These are phyloP conservation scores for Beta vulgaris DNA, from an alignment of 148 eudicot genomes.

Conservation along the genomic window DNA sequence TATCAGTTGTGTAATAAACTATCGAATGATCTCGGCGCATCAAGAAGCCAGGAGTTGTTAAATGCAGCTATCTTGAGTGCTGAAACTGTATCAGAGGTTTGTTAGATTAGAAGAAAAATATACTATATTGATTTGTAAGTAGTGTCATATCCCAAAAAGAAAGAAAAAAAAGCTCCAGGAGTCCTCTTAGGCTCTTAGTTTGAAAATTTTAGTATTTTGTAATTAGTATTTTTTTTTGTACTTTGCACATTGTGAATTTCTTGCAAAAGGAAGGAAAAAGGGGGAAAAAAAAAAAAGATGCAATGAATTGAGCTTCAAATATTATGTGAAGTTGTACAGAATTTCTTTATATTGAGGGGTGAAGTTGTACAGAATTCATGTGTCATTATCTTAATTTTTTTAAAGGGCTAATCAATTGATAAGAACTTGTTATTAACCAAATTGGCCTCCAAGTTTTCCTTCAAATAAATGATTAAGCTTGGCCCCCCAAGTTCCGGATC, in stretches of 20 bases:
- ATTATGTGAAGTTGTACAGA: neutral
- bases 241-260: neutral
- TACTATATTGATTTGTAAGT: slow-evolving; percentile 1
- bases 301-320: slow-evolving; percentile 16
- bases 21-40: slow-evolving; percentile 59
- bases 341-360: no score
- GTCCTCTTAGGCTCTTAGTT: neutral
- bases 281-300: neutral
- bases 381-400: neutral
- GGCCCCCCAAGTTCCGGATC: no score
- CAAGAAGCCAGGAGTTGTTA: slow-evolving; percentile 47
- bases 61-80: slow-evolving; percentile 27
- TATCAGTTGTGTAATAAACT: slow-evolving; percentile 78
- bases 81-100: slow-evolving; percentile 29
- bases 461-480: no score
- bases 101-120: no score
- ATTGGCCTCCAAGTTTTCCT: no score
- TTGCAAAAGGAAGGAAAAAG: neutral
- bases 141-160: neutral
- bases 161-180: neutral
- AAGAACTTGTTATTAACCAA: no score
- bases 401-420: no score
- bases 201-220: neutral
- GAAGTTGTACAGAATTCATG: neutral
- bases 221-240: slow-evolving; percentile 9